phyloP scores from a whole-genome alignment of 2,329 filamentous ascomycete genomes.

The Thielaviopsis euricoi region DNA sequence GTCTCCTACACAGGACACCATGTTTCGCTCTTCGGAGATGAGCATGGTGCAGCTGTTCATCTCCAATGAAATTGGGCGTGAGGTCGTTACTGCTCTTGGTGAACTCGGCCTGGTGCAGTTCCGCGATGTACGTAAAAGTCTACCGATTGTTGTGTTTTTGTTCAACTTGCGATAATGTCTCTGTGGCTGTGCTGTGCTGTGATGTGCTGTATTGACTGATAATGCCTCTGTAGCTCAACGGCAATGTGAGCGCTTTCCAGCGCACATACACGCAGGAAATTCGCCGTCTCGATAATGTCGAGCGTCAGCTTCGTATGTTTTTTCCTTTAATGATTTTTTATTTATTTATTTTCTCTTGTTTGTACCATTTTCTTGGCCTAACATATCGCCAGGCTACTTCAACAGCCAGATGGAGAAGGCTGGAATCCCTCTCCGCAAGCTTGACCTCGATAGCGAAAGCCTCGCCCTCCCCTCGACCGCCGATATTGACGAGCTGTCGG shows the following conservation, averaged over 20 bases:
- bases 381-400: slow-evolving; percentile 58
- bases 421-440: slow-evolving; percentile 67
- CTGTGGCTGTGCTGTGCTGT: neutral
- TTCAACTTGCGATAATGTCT: neutral
- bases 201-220: slow-evolving; percentile 13
- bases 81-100: slow-evolving; percentile 90
- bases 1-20: slow-evolving; percentile 64
- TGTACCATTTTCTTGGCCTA: neutral
- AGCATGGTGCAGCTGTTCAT: slow-evolving; percentile 99
- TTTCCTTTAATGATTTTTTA: no score
- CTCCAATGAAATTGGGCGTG: slow-evolving; percentile 93
- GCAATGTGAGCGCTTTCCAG: slow-evolving; percentile 86
- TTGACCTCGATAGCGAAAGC: slow-evolving; percentile 77
- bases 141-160: neutral
- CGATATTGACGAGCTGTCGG: slow-evolving; percentile 90
- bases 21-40: slow-evolving; percentile 99
- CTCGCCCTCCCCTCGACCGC: slow-evolving; percentile 77
- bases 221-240: slow-evolving; percentile 55
- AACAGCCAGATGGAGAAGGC: slow-evolving; percentile 91
- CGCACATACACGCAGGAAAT: slow-evolving; percentile 97
- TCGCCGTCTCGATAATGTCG: slow-evolving; percentile 90
- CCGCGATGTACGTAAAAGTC: slow-evolving; percentile 52
- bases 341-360: neutral
- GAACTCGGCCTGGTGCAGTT: slow-evolving; percentile 96
- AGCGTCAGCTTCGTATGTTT: slow-evolving; percentile 83